Evolutionary conservation across 2,329 filamentous ascomycete genomes (phyloP).

Genomic region (Massarina eburnea): DNA sequence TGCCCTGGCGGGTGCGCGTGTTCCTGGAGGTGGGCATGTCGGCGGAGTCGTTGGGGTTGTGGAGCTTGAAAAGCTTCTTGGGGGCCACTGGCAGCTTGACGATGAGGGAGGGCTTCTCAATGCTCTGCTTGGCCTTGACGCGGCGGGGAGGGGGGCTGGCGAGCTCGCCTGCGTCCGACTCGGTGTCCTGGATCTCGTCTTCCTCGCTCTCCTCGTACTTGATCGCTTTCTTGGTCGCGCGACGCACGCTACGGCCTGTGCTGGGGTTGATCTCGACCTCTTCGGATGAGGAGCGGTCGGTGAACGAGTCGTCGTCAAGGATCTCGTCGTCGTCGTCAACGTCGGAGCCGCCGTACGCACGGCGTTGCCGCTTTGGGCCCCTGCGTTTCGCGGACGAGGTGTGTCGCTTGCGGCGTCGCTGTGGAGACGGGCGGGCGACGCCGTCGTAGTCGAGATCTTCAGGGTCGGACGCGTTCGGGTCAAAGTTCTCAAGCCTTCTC

Average conservation of each 20-base stretch:
- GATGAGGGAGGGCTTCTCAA: slow-evolving; percentile 41
- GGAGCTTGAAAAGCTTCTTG: neutral
- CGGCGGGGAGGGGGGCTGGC: slow-evolving; percentile 15
- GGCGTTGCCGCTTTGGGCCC: slow-evolving; percentile 36
- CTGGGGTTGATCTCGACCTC: slow-evolving; percentile 57
- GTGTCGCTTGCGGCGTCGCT: slow-evolving; percentile 31
- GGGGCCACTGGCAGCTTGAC: slow-evolving; percentile 45
- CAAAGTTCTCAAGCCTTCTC: slow-evolving; percentile 41
- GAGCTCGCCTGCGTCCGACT: slow-evolving; percentile 34
- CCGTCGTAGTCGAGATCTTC: slow-evolving; percentile 44
- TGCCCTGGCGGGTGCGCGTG: slow-evolving; percentile 44
- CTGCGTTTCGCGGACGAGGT: slow-evolving; percentile 33
- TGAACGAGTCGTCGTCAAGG: slow-evolving; percentile 48
- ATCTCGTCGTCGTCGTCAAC: slow-evolving; percentile 52
- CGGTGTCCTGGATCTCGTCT: slow-evolving; percentile 46
- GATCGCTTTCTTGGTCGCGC: slow-evolving; percentile 56
- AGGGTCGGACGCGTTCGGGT: slow-evolving; percentile 43
- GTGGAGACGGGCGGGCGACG: slow-evolving; percentile 29
- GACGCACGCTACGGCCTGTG: slow-evolving; percentile 58
- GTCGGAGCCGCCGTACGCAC: slow-evolving; percentile 37
- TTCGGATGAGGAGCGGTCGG: slow-evolving; percentile 43
- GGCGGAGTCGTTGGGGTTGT: slow-evolving; percentile 1
- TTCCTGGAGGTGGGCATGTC: slow-evolving; percentile 21
- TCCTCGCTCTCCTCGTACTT: slow-evolving; percentile 58
- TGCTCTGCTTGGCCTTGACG: slow-evolving; percentile 25